These are phyloP conservation scores for Didymella pinodella DNA, from an alignment of 2,329 filamentous ascomycete species.

Conservation along the genomic window DNA sequence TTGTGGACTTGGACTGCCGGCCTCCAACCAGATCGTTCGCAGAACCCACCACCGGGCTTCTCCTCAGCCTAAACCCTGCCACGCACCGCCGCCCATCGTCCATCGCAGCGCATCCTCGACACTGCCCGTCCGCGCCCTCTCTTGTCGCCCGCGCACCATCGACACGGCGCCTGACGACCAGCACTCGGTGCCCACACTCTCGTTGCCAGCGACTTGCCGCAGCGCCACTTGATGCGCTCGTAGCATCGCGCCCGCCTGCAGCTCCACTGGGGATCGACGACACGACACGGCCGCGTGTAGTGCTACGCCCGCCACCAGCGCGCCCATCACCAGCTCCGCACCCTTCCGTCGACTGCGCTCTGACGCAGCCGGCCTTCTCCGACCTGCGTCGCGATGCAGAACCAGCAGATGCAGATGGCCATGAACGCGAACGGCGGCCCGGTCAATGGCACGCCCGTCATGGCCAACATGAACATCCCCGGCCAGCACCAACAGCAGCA, in stretches of 20 bases:
- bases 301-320: constrained; percentile 3
- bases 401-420: constrained; percentile 69
- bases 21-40: constrained; percentile 5
- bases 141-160: constrained; percentile 23
- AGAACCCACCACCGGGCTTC: constrained; percentile 14
- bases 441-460: constrained; percentile 71
- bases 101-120: constrained; percentile 25
- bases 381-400: constrained; percentile 46
- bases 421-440: constrained; percentile 70
- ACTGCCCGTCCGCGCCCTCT: constrained; percentile 11
- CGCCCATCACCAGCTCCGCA: constrained; percentile 5
- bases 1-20: constrained; percentile 19
- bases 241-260: constrained; percentile 14
- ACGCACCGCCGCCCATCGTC: constrained; percentile 23
- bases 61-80: constrained; percentile 20
- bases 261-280: constrained; percentile 7
- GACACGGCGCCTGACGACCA: constrained; percentile 9
- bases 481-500: constrained; percentile 45
- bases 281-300: constrained; percentile 10
- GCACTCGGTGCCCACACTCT: constrained; percentile 19
- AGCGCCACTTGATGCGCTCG: constrained; percentile 29
- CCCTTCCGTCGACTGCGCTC: constrained; percentile 9
- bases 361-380: constrained; percentile 25
- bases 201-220: constrained; percentile 21
- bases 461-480: constrained; percentile 62